phyloP scores from a whole-genome alignment of 2,329 filamentous ascomycete genomes.

The Fusarium xyrophilum region DNA sequence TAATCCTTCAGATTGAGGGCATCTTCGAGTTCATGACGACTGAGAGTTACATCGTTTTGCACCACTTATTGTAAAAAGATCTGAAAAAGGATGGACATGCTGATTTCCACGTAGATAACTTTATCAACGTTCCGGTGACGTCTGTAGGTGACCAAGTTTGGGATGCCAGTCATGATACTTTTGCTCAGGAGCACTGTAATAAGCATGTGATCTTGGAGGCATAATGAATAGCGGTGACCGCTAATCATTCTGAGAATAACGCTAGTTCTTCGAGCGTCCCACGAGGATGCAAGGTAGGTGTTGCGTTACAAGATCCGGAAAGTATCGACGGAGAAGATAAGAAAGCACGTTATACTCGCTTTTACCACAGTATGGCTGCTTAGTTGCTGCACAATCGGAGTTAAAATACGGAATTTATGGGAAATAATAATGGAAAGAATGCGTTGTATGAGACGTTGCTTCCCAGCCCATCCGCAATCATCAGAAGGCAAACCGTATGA shows the following conservation, averaged over 20 bases:
- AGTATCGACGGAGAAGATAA: rapidly evolving
- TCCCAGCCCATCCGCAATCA: rapidly evolving
- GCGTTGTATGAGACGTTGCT: neutral
- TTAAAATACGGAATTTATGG: rapidly evolving
- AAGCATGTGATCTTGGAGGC: neutral
- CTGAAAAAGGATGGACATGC: neutral
- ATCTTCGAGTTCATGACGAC: neutral
- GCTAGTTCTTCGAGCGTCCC: neutral
- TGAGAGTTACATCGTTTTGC: neutral
- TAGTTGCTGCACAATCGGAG: rapidly evolving
- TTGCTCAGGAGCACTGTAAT: neutral
- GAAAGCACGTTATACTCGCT: neutral
- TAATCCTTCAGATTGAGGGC: neutral
- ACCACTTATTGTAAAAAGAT: neutral
- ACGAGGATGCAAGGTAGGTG: too few species aligned
- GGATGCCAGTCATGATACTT: too few species aligned
- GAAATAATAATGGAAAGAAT: neutral
- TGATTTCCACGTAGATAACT: neutral
- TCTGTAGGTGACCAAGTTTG: neutral
- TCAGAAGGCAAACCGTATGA: rapidly evolving
- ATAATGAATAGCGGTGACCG: rapidly evolving
- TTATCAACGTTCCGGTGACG: too few species aligned
- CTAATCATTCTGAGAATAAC: neutral
- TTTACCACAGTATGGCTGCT: neutral
- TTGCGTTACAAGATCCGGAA: neutral